Base-by-base conservation (phyloP, 2,329 filamentous ascomycete species). In the Westerdykella ornata region DNA sequence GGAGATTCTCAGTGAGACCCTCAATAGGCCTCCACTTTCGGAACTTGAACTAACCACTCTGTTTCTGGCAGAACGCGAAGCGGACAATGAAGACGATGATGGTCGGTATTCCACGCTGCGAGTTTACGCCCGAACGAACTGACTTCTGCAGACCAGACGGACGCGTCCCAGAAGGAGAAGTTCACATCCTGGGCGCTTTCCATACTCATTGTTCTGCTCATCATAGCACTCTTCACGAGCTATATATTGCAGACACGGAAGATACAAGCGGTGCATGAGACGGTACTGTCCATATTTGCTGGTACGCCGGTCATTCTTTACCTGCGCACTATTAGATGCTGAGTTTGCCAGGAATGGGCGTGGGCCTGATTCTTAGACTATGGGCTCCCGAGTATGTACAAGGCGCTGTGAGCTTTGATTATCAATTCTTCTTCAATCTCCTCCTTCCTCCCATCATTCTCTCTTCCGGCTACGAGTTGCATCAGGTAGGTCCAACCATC, bases 381-480 rank as follows among this genome's bases (percentile, higher is more conserved):
- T 86, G 81, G 33, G 82, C 84, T 39, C 83, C 84, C 51, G 83
- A 87, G 48, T 87, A 84, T 48, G 88, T 98, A 56, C 84, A 89
- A 65, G 85, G 86, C 62, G 82, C 87, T 50, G 88, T 98, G 60
- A 94, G 84, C 68, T 98, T 98, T 74, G 85, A 97, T 72, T 96
- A 96, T 66, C 89, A 97, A 63, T 95, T 97, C 74, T 98, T 98
- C 75, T 98, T 98, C 76, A 98, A 98, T 68, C 79, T 98, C 35
- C 80, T 98, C 11, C 84, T 98, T n/a, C 92, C 92, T 29, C 92
- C 92, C 42, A 98, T 98, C 63, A 98, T 98, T 63, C 77, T 98
- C 19, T 90, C 89, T 13, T 96, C 90, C 13, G 92, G 92, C 41
- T 98, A 97, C 70, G 92, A 98, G 68, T 70, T 98, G 46, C 92